Conservation (phyloP, 306 rosid genomes). For the Gastrolobium bilobum region DNA sequence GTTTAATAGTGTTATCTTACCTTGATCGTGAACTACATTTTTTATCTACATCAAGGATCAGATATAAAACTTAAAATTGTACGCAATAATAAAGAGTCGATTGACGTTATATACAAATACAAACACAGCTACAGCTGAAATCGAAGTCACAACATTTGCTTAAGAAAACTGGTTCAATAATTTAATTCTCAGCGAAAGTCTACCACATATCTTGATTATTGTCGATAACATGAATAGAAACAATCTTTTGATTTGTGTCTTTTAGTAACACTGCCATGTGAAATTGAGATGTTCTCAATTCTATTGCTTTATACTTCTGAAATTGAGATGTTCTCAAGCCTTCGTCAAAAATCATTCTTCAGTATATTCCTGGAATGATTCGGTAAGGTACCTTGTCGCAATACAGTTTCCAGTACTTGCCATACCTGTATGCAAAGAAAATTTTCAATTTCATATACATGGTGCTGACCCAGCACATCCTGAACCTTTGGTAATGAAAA, state of each 20-base stretch:
- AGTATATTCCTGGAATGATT: constrained; percentile 88
- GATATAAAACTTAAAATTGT: neutral
- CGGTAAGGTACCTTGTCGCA: constrained; percentile 84
- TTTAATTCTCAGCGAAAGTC: constrained; percentile 18
- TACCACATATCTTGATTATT: constrained; percentile 12
- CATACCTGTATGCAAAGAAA: constrained; percentile 73
- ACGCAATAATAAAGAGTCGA: no score
- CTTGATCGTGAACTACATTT: no score
- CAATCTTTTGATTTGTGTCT: neutral
- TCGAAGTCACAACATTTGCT: constrained; percentile 28
- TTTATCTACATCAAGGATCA: neutral
- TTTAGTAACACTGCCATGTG: neutral
- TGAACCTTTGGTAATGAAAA: constrained; percentile 14
- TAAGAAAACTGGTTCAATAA: constrained; percentile 2
- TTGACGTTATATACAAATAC: no score
- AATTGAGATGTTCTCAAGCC: no score
- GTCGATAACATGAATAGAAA: constrained; percentile 6
- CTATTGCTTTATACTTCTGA: neutral
- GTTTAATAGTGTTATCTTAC: no score
- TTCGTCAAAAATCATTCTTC: constrained; percentile 44
- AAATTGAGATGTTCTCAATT: constrained; percentile 5
- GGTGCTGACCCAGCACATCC: constrained; percentile 10
- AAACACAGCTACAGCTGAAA: constrained; percentile 3
- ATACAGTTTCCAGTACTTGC: constrained; percentile 88
- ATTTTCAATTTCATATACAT: constrained; percentile 37